Evolutionary conservation across 768 basidiomycete genomes (phyloP).

Genomic region (Russula griseocarnosa): DNA sequence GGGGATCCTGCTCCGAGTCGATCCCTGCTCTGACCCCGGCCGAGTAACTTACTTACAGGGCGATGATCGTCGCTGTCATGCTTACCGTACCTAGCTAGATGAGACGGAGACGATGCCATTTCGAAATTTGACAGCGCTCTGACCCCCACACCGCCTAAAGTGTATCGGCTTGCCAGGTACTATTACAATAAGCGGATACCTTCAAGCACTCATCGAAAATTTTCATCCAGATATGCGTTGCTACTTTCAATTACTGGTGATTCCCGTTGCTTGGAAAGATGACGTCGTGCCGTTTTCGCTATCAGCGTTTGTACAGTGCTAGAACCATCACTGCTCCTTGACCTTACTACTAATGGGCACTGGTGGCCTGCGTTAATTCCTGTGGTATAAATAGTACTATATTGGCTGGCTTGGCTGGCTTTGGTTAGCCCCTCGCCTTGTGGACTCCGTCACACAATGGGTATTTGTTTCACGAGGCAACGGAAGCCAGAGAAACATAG

Average conservation of each 20-base stretch:
- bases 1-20: no score
- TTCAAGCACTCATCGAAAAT: neutral
- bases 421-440: neutral
- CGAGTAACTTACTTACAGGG: no score
- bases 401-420: neutral
- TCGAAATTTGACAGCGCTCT: no score
- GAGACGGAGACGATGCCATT: no score
- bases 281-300: neutral
- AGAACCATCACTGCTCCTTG: neutral
- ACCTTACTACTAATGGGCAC: neutral
- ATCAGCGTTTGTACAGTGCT: neutral
- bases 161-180: no score
- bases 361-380: neutral
- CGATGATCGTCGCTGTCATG: no score
- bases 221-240: neutral
- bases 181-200: no score
- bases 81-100: no score
- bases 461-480: neutral
- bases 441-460: neutral
- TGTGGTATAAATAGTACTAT: neutral
- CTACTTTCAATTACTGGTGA: neutral
- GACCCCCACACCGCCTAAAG: no score
- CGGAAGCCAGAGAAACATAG: neutral
- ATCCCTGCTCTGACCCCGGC: no score
- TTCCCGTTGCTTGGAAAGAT: neutral